Evolutionary conservation across 441 rosid species (phyloP).

Genomic region (Jatropha podagrica): DNA sequence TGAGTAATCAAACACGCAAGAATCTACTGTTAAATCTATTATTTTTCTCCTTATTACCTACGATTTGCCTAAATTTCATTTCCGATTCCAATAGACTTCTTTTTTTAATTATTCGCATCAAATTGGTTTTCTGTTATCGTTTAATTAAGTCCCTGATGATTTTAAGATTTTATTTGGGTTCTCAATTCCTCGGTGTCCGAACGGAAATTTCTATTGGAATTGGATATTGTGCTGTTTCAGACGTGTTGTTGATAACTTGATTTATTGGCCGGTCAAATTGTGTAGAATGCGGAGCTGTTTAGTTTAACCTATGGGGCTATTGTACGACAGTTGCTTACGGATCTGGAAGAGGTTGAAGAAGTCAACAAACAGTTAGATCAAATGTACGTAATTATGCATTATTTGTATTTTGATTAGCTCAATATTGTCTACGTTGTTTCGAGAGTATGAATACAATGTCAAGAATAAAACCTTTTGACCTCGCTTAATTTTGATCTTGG

Average conservation of each 20-base stretch:
- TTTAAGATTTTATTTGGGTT: not conserved
- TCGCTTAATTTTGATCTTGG: not conserved
- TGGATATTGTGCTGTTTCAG: not conserved
- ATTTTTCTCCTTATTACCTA: too few relatives aligned
- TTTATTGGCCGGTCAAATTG: not conserved
- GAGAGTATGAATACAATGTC: not conserved
- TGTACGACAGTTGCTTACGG: slow-evolving; percentile 90
- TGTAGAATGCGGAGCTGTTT: slow-evolving; percentile 90
- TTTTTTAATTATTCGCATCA: not conserved
- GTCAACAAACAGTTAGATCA: slow-evolving; percentile 98
- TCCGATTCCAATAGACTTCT: not conserved
- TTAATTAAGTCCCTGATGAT: not conserved
- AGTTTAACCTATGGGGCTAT: slow-evolving; percentile 89
- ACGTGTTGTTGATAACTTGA: not conserved
- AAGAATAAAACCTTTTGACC: not conserved
- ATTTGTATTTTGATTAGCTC: not conserved
- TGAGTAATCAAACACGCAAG: not conserved
- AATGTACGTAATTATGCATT: slow-evolving; percentile 43
- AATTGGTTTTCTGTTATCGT: not conserved
- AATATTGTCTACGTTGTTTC: not conserved
- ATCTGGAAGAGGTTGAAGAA: slow-evolving; percentile 93
- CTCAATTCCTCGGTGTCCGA: not conserved
- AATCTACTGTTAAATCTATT: not conserved
- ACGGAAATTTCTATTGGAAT: not conserved
- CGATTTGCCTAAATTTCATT: not conserved